Percentiles rank a stretch among this genome's conserved stretches.
phyloP scores from a whole-genome alignment of 176 grass and related monocot genomes.

The Oryza meyeriana region DNA sequence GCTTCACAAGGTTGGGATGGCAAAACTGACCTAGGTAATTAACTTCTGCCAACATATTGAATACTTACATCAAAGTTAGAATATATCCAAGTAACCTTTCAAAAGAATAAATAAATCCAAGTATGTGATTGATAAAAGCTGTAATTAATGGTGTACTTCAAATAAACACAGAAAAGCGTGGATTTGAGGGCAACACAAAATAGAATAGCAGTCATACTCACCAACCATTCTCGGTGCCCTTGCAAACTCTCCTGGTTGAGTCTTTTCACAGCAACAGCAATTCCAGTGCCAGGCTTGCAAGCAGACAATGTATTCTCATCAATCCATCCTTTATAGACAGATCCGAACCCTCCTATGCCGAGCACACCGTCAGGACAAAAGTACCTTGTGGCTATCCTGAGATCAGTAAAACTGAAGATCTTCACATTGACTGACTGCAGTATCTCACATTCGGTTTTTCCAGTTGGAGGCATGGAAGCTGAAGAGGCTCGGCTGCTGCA shows the following conservation, averaged over 20 bases:
- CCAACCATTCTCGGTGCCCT: conserved; percentile 91
- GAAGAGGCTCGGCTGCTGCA: conserved; percentile 67
- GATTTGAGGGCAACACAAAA: conserved; percentile 9
- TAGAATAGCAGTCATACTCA: conserved; percentile 37
- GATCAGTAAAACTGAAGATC: conserved; percentile 56
- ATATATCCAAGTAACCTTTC: background rate
- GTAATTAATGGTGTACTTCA: conserved; percentile 7
- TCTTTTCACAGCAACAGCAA: conserved; percentile 79
- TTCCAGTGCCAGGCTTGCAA: conserved; percentile 68
- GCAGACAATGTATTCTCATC: conserved; percentile 62
- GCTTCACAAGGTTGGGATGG: conserved; percentile 82
- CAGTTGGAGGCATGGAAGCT: conserved; percentile 49
- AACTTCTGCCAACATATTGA: conserved; percentile 64
- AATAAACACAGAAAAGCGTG: background rate
- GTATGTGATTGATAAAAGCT: background rate
- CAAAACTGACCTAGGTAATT: conserved; percentile 87
- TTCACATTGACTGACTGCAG: conserved; percentile 69
- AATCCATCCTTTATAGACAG: conserved; percentile 90
- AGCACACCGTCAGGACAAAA: conserved; percentile 81
- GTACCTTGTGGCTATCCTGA: conserved; percentile 79
- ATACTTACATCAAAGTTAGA: conserved; percentile 30
- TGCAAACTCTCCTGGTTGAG: conserved; percentile 79
- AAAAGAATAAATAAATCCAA: background rate
- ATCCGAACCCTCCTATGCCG: conserved; percentile 80
- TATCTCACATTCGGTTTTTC: conserved; percentile 59